Conservation (phyloP, 108 stramenopile species). For the Asterionellopsis glacialis region DNA sequence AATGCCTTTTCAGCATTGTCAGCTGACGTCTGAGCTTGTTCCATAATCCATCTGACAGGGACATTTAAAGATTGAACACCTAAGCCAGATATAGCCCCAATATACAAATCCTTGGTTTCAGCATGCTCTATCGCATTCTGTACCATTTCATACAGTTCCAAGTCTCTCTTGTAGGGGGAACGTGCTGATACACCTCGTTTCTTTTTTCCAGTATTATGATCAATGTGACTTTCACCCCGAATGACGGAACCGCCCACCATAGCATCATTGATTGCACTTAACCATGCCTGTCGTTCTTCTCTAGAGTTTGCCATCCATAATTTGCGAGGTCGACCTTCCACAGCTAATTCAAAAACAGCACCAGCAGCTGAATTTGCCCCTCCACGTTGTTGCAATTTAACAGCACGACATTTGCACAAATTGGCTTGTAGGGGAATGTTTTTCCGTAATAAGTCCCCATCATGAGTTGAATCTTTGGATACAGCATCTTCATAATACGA, state of each 20-base stretch:
- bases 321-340: slow-evolving; percentile 53
- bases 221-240: slow-evolving; percentile 44
- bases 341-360: slow-evolving; percentile 49
- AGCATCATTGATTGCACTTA: slow-evolving; percentile 70
- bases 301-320: slow-evolving; percentile 69
- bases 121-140: slow-evolving; percentile 40
- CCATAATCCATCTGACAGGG: slow-evolving; percentile 77
- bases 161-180: slow-evolving; percentile 56
- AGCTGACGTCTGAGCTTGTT: slow-evolving; percentile 31
- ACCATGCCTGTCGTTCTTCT: slow-evolving; percentile 73
- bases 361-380: slow-evolving; percentile 24
- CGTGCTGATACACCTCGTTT: slow-evolving; percentile 28
- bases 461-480: slow-evolving; percentile 23
- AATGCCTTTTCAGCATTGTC: slow-evolving; percentile 40
- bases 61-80: slow-evolving; percentile 39
- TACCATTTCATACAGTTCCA: slow-evolving; percentile 52
- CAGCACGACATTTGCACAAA: slow-evolving; percentile 59
- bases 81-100: slow-evolving; percentile 31
- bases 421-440: slow-evolving; percentile 54
- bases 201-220: slow-evolving; percentile 21
- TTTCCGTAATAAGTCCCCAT: slow-evolving; percentile 46
- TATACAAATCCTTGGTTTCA: slow-evolving; percentile 51
- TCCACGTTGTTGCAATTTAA: slow-evolving; percentile 53
- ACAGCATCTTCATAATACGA: slow-evolving; percentile 58
- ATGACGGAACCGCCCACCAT: slow-evolving; percentile 77